A percentile compares a stretch with the other conserved stretches of the same genome.
Conservation (phyloP, 768 basidiomycete genomes). For the Mycena amicta region DNA sequence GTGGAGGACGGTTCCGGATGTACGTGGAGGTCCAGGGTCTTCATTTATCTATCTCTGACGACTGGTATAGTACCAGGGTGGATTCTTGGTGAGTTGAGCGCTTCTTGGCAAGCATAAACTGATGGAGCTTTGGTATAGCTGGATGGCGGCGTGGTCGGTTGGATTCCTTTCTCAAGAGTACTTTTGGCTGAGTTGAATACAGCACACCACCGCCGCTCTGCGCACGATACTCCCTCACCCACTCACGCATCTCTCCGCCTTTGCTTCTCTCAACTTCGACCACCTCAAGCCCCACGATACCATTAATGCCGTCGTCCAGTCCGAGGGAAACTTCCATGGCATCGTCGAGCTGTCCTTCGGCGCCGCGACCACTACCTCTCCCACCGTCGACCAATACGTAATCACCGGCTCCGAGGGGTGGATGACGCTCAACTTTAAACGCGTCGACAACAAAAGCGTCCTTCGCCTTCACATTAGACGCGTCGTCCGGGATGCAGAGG, state of each 20-base stretch:
- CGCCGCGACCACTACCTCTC: constrained; percentile 47
- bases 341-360: constrained; percentile 66
- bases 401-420: constrained; percentile 69
- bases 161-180: not conserved
- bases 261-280: constrained; percentile 68
- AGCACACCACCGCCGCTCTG: constrained; percentile 72
- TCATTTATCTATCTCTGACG: not conserved
- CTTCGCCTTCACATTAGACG: constrained; percentile 45
- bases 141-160: constrained; percentile 75
- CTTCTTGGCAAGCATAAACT: constrained; percentile 4
- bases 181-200: constrained; percentile 1
- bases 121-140: constrained; percentile 43
- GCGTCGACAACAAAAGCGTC: constrained; percentile 30
- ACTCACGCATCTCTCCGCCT: constrained; percentile 59
- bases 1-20: constrained; percentile 84
- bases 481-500: constrained; percentile 32
- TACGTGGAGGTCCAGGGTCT: constrained; percentile 36
- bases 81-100: constrained; percentile 66
- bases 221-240: constrained; percentile 58
- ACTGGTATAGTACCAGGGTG: constrained; percentile 69
- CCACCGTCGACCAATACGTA: constrained; percentile 42
- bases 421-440: constrained; percentile 45
- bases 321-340: constrained; percentile 56
- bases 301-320: constrained; percentile 57
- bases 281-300: constrained; percentile 83